phyloP scores from a whole-genome alignment of 1,284 basidiomycete species.

The Lentinula novae-zelandiae region DNA sequence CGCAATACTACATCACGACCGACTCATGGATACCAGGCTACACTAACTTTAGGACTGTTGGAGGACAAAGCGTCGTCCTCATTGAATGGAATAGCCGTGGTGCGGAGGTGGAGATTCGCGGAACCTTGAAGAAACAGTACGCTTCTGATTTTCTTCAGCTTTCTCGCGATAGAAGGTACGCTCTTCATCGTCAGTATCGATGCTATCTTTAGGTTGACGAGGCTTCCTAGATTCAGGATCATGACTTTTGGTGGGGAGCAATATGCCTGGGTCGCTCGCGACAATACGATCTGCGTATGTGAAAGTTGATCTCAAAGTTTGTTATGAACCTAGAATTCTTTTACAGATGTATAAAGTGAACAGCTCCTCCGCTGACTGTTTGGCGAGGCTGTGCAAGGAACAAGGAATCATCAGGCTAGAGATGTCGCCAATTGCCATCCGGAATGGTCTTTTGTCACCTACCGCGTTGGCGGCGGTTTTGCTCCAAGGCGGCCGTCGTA shows the following conservation, averaged over 20 bases:
- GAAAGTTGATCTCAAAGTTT: not conserved
- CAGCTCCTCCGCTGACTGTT: slow-evolving; percentile 14
- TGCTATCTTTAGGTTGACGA: not conserved
- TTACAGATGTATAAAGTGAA: slow-evolving; percentile 21
- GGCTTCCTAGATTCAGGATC: slow-evolving; percentile 6
- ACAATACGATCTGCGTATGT: slow-evolving; percentile 11
- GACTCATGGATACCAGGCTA: slow-evolving; percentile 11
- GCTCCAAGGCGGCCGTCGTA: slow-evolving; percentile 26
- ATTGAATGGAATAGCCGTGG: slow-evolving; percentile 14
- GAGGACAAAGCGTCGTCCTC: slow-evolving; percentile 7
- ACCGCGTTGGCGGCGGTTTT: slow-evolving; percentile 26
- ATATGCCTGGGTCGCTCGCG: slow-evolving; percentile 13
- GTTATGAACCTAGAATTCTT: not conserved
- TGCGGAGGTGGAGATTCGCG: slow-evolving; percentile 13
- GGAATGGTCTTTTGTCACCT: slow-evolving; percentile 25
- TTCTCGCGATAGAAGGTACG: slow-evolving; percentile 13
- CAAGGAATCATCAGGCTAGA: slow-evolving; percentile 26
- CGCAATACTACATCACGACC: slow-evolving; percentile 10
- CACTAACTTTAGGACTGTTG: slow-evolving; percentile 10
- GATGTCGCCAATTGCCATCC: slow-evolving; percentile 24
- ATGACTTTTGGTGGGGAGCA: slow-evolving; percentile 12
- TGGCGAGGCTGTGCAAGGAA: slow-evolving; percentile 25
- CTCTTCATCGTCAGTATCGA: not conserved
- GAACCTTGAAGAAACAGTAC: slow-evolving; percentile 11
- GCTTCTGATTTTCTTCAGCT: slow-evolving; percentile 11